Percentiles rank a stretch among this genome's conserved stretches.
These are phyloP conservation scores for Amniculicola lignicola DNA, from an alignment of 495 filamentous ascomycete genomes.

Conservation along the genomic window DNA sequence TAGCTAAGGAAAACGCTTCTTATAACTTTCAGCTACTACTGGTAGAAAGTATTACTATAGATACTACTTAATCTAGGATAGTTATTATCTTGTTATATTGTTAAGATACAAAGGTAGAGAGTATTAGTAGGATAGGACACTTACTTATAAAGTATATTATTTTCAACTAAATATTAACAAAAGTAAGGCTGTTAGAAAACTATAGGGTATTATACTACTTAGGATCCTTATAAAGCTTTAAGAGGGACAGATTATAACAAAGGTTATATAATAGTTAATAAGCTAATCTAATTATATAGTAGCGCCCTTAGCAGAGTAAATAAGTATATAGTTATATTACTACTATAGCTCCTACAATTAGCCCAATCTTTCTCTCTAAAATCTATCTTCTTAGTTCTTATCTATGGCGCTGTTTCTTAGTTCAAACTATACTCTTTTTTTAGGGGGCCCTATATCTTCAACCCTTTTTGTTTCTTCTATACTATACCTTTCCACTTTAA, in stretches of 20 bases:
- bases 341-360: no score
- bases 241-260: constrained; percentile 46
- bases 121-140: no score
- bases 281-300: constrained; percentile 45
- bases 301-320: constrained; percentile 49
- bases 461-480: constrained; percentile 43
- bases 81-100: no score
- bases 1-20: no score
- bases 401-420: no score
- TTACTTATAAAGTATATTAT: background rate
- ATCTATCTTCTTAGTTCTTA: no score
- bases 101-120: no score
- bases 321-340: constrained; percentile 19
- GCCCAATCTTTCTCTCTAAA: no score
- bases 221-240: constrained; percentile 48
- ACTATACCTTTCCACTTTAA: constrained; percentile 42
- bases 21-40: no score
- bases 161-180: background rate
- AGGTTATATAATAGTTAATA: constrained; percentile 42
- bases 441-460: constrained; percentile 48
- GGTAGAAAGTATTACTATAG: no score
- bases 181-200: constrained; percentile 47
- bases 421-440: no score
- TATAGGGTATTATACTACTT: constrained; percentile 53
- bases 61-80: no score